Evolutionary conservation across 177 flowering plant genomes (phyloP).

Genomic region (Vitis hybrid): DNA sequence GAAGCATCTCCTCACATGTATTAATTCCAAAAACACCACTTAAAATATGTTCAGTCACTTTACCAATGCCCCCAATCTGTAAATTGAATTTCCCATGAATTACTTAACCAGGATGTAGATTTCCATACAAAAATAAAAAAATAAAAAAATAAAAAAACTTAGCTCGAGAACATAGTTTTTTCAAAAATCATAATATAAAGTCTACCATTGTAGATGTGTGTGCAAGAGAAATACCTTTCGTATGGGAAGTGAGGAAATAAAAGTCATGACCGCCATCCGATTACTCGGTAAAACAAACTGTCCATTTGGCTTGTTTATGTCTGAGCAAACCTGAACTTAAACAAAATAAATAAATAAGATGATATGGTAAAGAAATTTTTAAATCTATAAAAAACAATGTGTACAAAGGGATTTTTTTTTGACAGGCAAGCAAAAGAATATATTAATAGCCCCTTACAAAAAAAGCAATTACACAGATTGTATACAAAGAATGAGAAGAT

Average conservation of each 20-base stretch:
- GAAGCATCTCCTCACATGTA: slow-evolving; percentile 86
- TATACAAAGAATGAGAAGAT: too few species aligned
- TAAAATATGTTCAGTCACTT: slow-evolving; percentile 82
- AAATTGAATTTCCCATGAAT: slow-evolving; percentile 1
- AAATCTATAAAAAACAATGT: not conserved
- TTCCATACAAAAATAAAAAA: not conserved
- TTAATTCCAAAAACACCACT: slow-evolving; percentile 71
- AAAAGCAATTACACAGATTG: too few species aligned
- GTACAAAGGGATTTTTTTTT: too few species aligned
- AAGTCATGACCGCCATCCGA: slow-evolving; percentile 73
- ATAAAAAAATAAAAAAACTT: not conserved
- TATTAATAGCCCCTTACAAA: too few species aligned
- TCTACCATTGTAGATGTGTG: not conserved
- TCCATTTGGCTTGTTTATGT: slow-evolving; percentile 97
- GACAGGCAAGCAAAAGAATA: too few species aligned
- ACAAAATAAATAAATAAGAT: slow-evolving; percentile 1
- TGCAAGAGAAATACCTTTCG: slow-evolving; percentile 60
- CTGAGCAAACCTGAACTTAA: slow-evolving; percentile 81
- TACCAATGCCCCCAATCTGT: slow-evolving; percentile 98
- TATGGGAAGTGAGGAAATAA: slow-evolving; percentile 88
- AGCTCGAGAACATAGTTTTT: not conserved
- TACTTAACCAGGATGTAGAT: not conserved
- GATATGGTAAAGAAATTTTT: not conserved
- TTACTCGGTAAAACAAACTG: slow-evolving; percentile 88
- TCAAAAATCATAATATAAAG: not conserved